These are phyloP conservation scores for Aspergillus bertholletiae DNA, from an alignment of 495 filamentous ascomycete genomes.

Conservation along the genomic window DNA sequence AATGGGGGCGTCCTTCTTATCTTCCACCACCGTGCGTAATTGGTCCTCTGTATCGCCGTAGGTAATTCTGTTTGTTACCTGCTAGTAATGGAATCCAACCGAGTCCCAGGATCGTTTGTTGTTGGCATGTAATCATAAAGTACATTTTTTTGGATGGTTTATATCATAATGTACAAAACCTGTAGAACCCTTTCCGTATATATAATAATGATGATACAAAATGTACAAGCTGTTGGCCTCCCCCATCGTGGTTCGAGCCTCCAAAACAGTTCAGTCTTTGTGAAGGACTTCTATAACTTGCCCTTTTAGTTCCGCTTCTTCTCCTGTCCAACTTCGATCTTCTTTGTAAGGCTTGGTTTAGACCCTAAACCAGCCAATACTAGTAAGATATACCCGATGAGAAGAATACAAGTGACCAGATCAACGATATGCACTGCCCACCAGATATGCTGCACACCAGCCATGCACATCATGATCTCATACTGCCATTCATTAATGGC, in stretches of 20 bases:
- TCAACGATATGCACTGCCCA: conserved; percentile 81
- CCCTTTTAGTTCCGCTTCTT: neutral
- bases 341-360: neutral
- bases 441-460: conserved; percentile 90
- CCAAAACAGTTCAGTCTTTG: no score
- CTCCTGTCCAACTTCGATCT: neutral
- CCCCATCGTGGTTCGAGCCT: no score
- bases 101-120: no score
- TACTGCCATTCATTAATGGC: conserved; percentile 66
- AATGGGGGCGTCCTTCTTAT: neutral
- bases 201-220: no score
- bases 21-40: neutral
- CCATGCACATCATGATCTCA: conserved; percentile 69
- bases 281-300: no score
- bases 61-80: no score
- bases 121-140: neutral
- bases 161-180: neutral
- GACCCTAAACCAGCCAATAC: neutral
- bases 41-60: no score
- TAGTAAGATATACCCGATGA: conserved; percentile 13
- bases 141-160: neutral
- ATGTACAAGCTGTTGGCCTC: neutral
- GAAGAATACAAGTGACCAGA: conserved; percentile 45
- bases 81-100: no score
- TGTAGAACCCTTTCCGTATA: neutral